These are phyloP conservation scores for Sporobolomyces phaffii DNA, from an alignment of 768 basidiomycete genomes.

Conservation along the genomic window DNA sequence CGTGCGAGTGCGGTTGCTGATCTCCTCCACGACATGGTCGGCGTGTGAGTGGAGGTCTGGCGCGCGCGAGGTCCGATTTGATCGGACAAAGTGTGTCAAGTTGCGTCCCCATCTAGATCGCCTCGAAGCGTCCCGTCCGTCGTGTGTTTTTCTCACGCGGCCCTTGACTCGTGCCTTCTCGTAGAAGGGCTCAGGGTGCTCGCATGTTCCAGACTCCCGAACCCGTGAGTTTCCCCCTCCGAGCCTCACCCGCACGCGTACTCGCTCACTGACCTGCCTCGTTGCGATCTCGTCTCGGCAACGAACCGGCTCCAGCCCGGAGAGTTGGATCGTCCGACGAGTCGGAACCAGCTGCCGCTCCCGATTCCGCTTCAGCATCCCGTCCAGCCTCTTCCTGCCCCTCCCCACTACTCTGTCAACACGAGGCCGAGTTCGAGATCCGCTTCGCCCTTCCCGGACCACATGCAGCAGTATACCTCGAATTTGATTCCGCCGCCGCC, in stretches of 20 bases:
- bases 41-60: neutral
- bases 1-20: constrained; percentile 5
- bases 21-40: constrained; percentile 1
- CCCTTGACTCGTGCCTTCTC: too few species aligned
- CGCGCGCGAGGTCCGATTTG: too few species aligned
- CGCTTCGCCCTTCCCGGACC: neutral
- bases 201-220: too few species aligned
- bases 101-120: too few species aligned
- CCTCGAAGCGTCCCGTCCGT: too few species aligned
- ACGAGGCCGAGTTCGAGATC: neutral
- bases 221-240: too few species aligned
- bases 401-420: neutral
- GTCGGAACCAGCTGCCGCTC: neutral
- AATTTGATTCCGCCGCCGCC: neutral
- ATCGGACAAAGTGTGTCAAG: too few species aligned
- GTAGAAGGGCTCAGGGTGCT: too few species aligned
- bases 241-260: too few species aligned
- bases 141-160: too few species aligned
- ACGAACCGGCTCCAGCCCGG: neutral
- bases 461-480: neutral
- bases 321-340: neutral
- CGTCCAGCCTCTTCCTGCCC: neutral
- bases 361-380: neutral
- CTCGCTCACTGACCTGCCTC: too few species aligned
- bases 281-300: too few species aligned